Percentiles rank a stretch among this genome's conserved stretches.
These are phyloP conservation scores for Phaffia rhodozyma DNA, from an alignment of 1,284 basidiomycete genomes.

Conservation along the genomic window DNA sequence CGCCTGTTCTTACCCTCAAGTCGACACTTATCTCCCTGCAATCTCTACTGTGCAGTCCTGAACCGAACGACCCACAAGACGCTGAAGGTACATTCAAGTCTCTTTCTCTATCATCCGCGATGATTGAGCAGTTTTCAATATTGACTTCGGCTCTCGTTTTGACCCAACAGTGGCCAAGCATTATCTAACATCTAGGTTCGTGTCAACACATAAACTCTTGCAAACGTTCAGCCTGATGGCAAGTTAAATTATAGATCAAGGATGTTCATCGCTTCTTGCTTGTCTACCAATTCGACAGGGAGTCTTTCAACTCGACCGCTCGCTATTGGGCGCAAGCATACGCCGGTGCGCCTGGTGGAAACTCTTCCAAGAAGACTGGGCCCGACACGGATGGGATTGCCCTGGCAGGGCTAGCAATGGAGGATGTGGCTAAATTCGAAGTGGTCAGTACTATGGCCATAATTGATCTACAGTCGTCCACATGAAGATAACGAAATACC, in stretches of 20 bases:
- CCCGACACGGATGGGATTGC: slow-evolving; percentile 30
- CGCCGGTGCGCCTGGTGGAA: slow-evolving; percentile 50
- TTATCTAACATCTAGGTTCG: slow-evolving; percentile 58
- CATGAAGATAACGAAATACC: slow-evolving; percentile 5
- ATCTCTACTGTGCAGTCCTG: slow-evolving; percentile 86
- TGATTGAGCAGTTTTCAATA: slow-evolving; percentile 6
- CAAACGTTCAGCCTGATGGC: background rate
- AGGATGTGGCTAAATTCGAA: slow-evolving; percentile 39
- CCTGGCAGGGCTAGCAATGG: slow-evolving; percentile 39
- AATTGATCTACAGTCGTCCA: slow-evolving; percentile 20
- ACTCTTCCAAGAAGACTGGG: slow-evolving; percentile 3
- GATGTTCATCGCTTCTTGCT: no score
- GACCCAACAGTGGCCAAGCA: slow-evolving; percentile 69
- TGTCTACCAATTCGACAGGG: slow-evolving; percentile 32
- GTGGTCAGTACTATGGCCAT: background rate
- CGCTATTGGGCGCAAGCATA: slow-evolving; percentile 87
- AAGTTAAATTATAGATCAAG: background rate
- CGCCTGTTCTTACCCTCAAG: slow-evolving; percentile 86
- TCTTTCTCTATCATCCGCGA: background rate
- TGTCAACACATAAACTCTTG: background rate
- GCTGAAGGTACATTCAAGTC: slow-evolving; percentile 50
- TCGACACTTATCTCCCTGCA: slow-evolving; percentile 94
- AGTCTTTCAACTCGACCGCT: slow-evolving; percentile 83
- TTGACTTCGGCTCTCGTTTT: background rate
- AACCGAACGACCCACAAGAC: slow-evolving; percentile 95